Percentiles rank a stretch among this genome's conserved stretches.
Evolutionary conservation across 306 rosid species (phyloP).

Genomic region (Rosa persica): DNA sequence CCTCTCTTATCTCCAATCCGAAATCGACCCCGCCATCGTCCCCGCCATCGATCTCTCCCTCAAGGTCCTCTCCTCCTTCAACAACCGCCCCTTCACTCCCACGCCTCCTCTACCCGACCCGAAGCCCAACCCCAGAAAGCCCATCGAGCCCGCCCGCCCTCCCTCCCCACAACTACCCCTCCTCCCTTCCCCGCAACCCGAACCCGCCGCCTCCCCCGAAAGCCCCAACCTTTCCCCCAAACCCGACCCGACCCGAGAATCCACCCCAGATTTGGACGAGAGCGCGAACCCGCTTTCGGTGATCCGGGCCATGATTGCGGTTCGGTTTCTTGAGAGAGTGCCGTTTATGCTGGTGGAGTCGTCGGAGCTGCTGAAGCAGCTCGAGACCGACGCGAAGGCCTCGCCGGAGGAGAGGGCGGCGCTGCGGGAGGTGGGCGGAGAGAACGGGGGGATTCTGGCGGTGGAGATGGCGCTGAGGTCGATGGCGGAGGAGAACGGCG

Average conservation of each 20-base stretch:
- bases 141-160: constrained; percentile 20
- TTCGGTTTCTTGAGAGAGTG: constrained; percentile 67
- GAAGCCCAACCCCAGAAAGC: constrained; percentile 39
- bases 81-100: constrained; percentile 69
- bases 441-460: constrained; percentile 70
- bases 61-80: constrained; percentile 71
- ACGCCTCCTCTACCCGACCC: constrained; percentile 66
- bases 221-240: constrained; percentile 29
- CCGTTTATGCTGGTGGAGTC: constrained; percentile 89
- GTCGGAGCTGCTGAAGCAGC: constrained; percentile 74
- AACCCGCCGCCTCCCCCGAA: constrained; percentile 20
- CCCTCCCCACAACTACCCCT: constrained; percentile 13
- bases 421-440: constrained; percentile 78
- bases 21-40: constrained; percentile 60
- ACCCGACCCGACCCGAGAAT: constrained; percentile 27
- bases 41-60: constrained; percentile 84
- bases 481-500: constrained; percentile 79
- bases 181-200: not conserved
- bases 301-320: constrained; percentile 86
- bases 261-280: constrained; percentile 32
- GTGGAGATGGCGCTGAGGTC: constrained; percentile 95
- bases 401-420: constrained; percentile 65
- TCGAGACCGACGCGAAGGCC: constrained; percentile 68
- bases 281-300: constrained; percentile 56
- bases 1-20: constrained; percentile 62